Percentiles rank a stretch among this genome's conserved stretches.
phyloP scores from a whole-genome alignment of 2,329 filamentous ascomycete genomes.

The Alternaria postmessia region DNA sequence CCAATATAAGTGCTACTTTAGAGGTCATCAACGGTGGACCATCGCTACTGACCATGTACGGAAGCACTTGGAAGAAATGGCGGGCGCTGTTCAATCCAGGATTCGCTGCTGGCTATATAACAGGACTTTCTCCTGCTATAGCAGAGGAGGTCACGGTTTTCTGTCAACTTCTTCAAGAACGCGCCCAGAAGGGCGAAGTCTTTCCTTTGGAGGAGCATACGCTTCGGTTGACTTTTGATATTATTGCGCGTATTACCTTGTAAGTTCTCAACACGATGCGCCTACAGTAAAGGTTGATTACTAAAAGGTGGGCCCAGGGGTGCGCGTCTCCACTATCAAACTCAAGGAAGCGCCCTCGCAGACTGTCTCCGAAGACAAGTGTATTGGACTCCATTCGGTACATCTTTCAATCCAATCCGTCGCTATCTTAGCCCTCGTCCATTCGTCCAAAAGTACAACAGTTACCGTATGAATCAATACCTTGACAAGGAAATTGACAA shows the following conservation, averaged over 20 bases:
- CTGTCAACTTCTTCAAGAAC: slow-evolving; percentile 15
- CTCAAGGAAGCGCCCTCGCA: slow-evolving; percentile 16
- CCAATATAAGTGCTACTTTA: slow-evolving; percentile 29
- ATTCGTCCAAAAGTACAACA: slow-evolving; percentile 18
- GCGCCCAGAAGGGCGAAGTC: slow-evolving; percentile 11
- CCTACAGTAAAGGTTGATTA: neutral
- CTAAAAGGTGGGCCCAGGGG: slow-evolving; percentile 10
- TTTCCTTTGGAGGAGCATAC: slow-evolving; percentile 28
- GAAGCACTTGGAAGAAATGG: slow-evolving; percentile 40
- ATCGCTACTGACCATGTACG: slow-evolving; percentile 22
- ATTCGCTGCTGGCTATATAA: slow-evolving; percentile 55
- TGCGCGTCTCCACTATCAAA: slow-evolving; percentile 21
- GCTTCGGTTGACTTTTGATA: slow-evolving; percentile 25
- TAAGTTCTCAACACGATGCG: slow-evolving; percentile 9
- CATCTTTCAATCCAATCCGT: slow-evolving; percentile 20
- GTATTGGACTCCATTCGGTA: slow-evolving; percentile 23
- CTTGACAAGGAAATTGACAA: slow-evolving; percentile 24
- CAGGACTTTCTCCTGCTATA: slow-evolving; percentile 38
- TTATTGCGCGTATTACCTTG: slow-evolving; percentile 27
- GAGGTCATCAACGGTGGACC: slow-evolving; percentile 14
- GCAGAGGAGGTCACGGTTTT: slow-evolving; percentile 26
- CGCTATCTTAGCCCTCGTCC: slow-evolving; percentile 22
- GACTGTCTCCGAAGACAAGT: slow-evolving; percentile 20
- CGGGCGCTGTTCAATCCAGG: slow-evolving; percentile 29
- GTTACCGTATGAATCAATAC: slow-evolving; percentile 23